Base-by-base conservation (phyloP, 2,329 filamentous ascomycete species). In the Periconia digitata region DNA sequence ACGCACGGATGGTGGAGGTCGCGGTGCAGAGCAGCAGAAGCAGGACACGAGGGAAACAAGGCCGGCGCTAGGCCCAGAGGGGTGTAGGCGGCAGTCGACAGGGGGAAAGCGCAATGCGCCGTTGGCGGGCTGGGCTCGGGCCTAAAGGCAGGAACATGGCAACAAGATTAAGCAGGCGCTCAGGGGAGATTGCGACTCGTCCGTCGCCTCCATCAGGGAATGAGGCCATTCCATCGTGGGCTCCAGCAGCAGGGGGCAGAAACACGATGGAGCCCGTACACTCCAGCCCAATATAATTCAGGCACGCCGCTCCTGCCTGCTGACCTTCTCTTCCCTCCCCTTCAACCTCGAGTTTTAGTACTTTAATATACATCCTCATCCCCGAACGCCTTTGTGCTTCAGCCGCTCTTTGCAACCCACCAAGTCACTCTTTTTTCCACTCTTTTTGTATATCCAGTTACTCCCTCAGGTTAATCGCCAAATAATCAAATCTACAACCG, bases 341-440 rank as follows among this genome's bases (percentile, higher is more conserved):
- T 60, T 43, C 40, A 43, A 24, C 47, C 51, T 13, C 49, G 22
- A 45, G 44, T 50, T 43, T 12, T 32, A 32, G 29, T 44, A 24
- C 44, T 38, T 23, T 46, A 34, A 37, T 37, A 36, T 38, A 38
- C 29, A 5, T 10, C 18, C 18, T 22, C 22, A 47, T 29, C 40
- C 38, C 29, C 46, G 54, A 63, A 60, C 54, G 60, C 55, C 37
- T 56, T 55, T 59, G 48, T 62, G 63, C 60, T 59, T 55, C 59
- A 62, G 53, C 54, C 60, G 53, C 52, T 66, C 63, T 51, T 62
- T 62, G 52, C 50, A 60, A 41, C 47, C 16, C 40, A n/a, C 22
- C 17, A 8, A 43, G 15, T 6, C 24, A 17, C 41, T 43, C 41
- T 35, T 24, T 22, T 23, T 21, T 40, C 20, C 16, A 2, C 8